Conservation (phyloP, 495 filamentous ascomycete species). For the Lepraria neglecta region DNA sequence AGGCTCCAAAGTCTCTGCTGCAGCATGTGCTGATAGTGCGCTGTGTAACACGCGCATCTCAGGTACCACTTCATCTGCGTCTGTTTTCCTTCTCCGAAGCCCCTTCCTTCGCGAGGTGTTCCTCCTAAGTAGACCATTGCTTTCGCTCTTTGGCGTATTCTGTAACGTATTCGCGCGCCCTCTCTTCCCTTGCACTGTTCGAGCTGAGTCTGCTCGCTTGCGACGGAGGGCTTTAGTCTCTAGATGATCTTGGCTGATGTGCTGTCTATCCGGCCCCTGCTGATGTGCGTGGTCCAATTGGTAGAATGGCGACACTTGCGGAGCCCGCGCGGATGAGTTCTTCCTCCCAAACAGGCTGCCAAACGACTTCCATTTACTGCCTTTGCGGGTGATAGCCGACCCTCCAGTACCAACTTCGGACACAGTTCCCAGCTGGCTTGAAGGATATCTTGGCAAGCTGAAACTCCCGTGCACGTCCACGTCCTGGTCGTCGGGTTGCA, state of each 20-base stretch:
- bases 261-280: conserved; percentile 1
- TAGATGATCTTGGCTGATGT: conserved; percentile 6
- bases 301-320: conserved; percentile 31
- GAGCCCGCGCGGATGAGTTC: conserved; percentile 30
- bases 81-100: conserved; percentile 15
- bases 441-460: background rate
- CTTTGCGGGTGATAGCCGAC: conserved; percentile 35
- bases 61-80: conserved; percentile 1
- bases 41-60: conserved; percentile 9
- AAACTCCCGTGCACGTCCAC: conserved; percentile 5
- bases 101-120: conserved; percentile 20
- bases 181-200: conserved; percentile 6
- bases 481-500: conserved; percentile 15
- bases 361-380: conserved; percentile 54
- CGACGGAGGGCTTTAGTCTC: conserved; percentile 18
- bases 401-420: conserved; percentile 14
- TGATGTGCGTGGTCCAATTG: conserved; percentile 22
- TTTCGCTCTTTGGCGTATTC: conserved; percentile 2
- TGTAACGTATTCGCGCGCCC: background rate
- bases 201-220: conserved; percentile 22
- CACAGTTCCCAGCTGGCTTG: conserved; percentile 22
- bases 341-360: conserved; percentile 47
- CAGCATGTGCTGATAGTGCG: conserved; percentile 3
- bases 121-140: conserved; percentile 10
- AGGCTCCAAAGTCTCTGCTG: background rate